These are phyloP conservation scores for Syncephalastrum racemosum DNA, from an alignment of 371 early-diverging fungal genomes.

Conservation along the genomic window DNA sequence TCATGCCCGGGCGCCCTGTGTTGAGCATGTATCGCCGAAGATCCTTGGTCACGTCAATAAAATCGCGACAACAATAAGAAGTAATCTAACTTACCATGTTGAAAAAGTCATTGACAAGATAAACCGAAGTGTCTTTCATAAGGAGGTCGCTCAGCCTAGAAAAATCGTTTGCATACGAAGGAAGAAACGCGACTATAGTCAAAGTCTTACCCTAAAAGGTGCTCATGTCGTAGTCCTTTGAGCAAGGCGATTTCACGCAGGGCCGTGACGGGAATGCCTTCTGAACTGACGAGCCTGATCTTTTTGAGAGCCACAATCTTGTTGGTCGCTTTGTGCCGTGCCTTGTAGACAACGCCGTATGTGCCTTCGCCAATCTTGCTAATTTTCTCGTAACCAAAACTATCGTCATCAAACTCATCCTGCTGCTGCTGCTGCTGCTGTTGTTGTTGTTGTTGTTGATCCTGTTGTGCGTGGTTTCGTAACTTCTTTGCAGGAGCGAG, in stretches of 20 bases:
- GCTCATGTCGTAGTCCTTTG: constrained; percentile 92
- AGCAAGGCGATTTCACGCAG: constrained; percentile 97
- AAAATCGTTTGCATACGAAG: background rate
- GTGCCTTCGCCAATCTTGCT: constrained; percentile 98
- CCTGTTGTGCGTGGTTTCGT: too few species aligned
- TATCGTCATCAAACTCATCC: constrained; percentile 11
- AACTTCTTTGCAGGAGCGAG: too few species aligned
- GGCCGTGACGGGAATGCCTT: constrained; percentile 93
- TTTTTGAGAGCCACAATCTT: constrained; percentile 93
- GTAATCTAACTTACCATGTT: constrained; percentile 57
- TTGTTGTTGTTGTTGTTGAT: constrained; percentile 1
- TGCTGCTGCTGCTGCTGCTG: constrained; percentile 5
- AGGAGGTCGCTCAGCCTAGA: constrained; percentile 88
- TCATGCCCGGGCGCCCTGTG: constrained; percentile 57
- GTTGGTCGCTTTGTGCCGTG: constrained; percentile 72
- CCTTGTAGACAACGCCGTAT: constrained; percentile 98
- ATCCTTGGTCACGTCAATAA: constrained; percentile 54
- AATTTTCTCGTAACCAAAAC: constrained; percentile 69
- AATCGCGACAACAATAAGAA: background rate
- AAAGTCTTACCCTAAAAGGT: constrained; percentile 78
- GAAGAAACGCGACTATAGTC: background rate
- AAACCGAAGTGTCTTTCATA: constrained; percentile 87
- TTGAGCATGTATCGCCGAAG: constrained; percentile 93
- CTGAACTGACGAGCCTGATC: constrained; percentile 87
- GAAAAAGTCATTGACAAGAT: constrained; percentile 96